These are phyloP conservation scores for Acanthamoeba divionensis DNA, from an alignment of 208 protist species.

Conservation along the genomic window DNA sequence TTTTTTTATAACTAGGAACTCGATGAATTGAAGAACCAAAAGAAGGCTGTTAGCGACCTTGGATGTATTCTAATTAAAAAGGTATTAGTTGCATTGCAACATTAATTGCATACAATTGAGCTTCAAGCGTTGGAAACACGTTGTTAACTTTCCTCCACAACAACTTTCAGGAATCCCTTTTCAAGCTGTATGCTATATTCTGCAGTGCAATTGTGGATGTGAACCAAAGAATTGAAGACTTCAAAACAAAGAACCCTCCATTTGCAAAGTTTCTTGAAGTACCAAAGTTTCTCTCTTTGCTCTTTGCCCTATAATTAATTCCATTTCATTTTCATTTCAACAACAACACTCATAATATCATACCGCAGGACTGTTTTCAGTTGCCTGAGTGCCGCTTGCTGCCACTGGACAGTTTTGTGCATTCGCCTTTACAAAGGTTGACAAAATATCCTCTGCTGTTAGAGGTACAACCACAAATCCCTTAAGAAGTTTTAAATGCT, in stretches of 20 bases:
- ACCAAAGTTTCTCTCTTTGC: not conserved
- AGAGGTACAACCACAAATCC: not conserved
- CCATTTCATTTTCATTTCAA: not conserved
- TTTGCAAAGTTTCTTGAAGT: not conserved
- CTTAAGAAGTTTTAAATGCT: too few species aligned
- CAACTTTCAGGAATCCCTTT: not conserved
- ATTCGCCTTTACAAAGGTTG: not conserved
- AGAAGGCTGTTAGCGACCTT: not conserved
- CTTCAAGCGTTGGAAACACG: too few species aligned
- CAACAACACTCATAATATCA: too few species aligned
- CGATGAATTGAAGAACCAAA: not conserved
- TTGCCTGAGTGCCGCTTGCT: not conserved
- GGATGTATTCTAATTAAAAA: too few species aligned
- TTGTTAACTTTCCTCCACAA: too few species aligned
- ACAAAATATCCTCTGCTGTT: not conserved
- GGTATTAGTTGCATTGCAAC: not conserved
- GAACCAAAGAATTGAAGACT: not conserved
- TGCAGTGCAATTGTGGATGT: not conserved
- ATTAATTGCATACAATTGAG: too few species aligned
- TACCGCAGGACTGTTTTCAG: not conserved
- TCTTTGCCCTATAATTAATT: not conserved
- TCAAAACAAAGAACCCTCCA: not conserved
- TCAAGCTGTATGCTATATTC: constrained; percentile 6
- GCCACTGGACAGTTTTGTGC: not conserved
- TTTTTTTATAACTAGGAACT: not conserved